Evolutionary conservation across 2,329 filamentous ascomycete genomes (phyloP), one percentile per base, ranked within the genome.

Genomic region (Atkinsonella texensis): DNA sequence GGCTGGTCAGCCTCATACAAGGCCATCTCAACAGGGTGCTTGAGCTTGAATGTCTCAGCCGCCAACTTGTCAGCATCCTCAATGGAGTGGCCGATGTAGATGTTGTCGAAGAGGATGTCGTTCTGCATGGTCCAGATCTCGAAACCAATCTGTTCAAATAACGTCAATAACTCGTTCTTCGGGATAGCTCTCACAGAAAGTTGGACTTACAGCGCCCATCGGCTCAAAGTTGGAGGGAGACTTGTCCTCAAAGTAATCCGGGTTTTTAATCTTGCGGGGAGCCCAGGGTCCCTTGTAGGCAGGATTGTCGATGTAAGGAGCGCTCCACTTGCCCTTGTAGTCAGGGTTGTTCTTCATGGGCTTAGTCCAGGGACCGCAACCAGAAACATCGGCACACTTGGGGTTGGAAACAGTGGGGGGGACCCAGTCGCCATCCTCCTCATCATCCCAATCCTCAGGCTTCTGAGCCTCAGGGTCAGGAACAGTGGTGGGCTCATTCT

Each of bases 81-180:
- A 60, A 93, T 70, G 18, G 91, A 97, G 83, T 98, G 93, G 57
- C 93, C 93, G 68, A 98, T 89, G 81, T 97, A 98, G 78, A 98
- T 94, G 84, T 98, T 98, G 82, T 97, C 89, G 64, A 98, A 97
- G 64, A 96, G 85, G 62, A 98, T 97, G 67, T 96, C 87, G 70
- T 84, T 95, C 75, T 96, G 91, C 93, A 98, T 98, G 64, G 93
- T 97, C 93, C 93, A 98, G 74, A 98, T 91, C 74, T 98, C 93
- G 65, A 97, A 97, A 63, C 93, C 93, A 74, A 97, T 90, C 86
- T 89, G 65, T 18, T 9, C 1, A 15, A 23, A 11, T 1, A 17
- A 46, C 28, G 38, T 20, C 54, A 65, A 61, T 57, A 49, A 40
- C 8, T 15, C 17, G 33, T 5, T n/a, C n/a, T 20, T 12, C 15